Base-by-base conservation (phyloP, 495 filamentous ascomycete species). In the Penicillium macrosclerotiorum region DNA sequence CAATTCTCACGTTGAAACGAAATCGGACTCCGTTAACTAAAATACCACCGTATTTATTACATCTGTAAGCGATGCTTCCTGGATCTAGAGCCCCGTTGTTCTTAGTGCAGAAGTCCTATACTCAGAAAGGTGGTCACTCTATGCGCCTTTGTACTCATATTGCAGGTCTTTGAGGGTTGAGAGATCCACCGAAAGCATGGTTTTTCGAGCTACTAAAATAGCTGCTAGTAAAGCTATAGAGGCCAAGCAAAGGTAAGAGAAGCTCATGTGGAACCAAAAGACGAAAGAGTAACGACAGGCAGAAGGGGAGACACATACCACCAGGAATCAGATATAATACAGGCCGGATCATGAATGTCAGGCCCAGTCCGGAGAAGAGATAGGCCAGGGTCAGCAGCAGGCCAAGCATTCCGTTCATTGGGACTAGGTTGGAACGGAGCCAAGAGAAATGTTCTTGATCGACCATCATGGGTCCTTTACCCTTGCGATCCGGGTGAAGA, bases 101-200 rank as follows among this genome's bases (percentile, higher is more conserved):
- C n/a, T n/a, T n/a, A n/a, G n/a, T n/a, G n/a, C n/a, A n/a, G n/a
- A n/a, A n/a, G n/a, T n/a, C n/a, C 41, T 37, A 19, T 36, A 46
- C 27, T 55, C 26, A 5, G 24, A 23, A 8, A 27, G 20, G 19
- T 32, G 22, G 5, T 16, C 11, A 17, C 4, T 14, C 27, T 63
- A 78, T 24, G 72, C 76, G 30, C 76, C 76, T 56, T 78, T 79
- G 48, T 77, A 77, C 37, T 57, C 62, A 48, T 79, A 79, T 42
- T 64, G 69, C 14, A 79, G 63, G 36, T 65, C 55, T 45, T 78
- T 72, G 18, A 79, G 65, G 19, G 63, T 44, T 8, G 63, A 55
- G 6, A 77, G 42, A 44, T 77, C 71, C 40, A 77, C 71, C 24
- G 71, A 70, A 14, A 62, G 55, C 64, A 79, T 77, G 0, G 64